Percentiles rank a stretch among this genome's conserved stretches.
Conservation (phyloP, 176 grass and related monocot genomes). For the Aechmea fasciata region DNA sequence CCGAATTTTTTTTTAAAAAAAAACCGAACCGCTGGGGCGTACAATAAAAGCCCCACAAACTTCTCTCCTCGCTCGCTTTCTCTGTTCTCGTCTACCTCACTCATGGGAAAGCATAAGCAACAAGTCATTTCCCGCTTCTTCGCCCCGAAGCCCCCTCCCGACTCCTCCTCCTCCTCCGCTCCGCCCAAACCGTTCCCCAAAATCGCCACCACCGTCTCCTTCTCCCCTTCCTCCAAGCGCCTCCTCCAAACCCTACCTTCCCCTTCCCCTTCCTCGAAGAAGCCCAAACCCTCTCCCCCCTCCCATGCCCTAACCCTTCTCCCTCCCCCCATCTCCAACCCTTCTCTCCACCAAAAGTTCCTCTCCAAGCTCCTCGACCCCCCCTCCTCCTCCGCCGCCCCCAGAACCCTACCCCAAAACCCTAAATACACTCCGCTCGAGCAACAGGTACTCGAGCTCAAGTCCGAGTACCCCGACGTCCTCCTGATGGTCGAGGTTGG, state of each 20-base stretch:
- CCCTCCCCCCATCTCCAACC: conserved; percentile 14
- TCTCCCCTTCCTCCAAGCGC: conserved; percentile 59
- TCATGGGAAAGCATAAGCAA: conserved; percentile 90
- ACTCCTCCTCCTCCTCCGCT: conserved; percentile 18
- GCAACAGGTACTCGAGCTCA: conserved; percentile 71
- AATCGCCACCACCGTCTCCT: conserved; percentile 45
- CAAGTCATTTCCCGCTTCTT: conserved; percentile 81
- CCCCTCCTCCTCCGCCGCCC: not conserved
- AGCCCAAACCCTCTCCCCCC: conserved; percentile 42
- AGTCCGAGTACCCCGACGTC: conserved; percentile 51
- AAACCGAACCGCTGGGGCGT: too few species aligned
- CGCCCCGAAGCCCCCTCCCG: conserved; percentile 34
- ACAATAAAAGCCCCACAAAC: too few species aligned
- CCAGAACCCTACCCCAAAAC: conserved; percentile 11
- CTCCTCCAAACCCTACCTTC: not conserved
- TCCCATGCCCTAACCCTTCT: conserved; percentile 26
- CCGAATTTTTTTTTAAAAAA: too few species aligned
- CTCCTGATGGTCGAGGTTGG: conserved; percentile 93
- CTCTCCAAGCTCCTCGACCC: conserved; percentile 52
- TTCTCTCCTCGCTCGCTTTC: not conserved
- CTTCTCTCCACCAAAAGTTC: conserved; percentile 33
- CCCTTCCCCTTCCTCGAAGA: conserved; percentile 27
- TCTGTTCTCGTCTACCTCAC: not conserved
- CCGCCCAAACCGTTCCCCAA: conserved; percentile 24
- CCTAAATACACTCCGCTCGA: conserved; percentile 67